These are phyloP conservation scores for Pseudonitzschia multiseries DNA, from an alignment of 108 stramenopile genomes.

Conservation along the genomic window DNA sequence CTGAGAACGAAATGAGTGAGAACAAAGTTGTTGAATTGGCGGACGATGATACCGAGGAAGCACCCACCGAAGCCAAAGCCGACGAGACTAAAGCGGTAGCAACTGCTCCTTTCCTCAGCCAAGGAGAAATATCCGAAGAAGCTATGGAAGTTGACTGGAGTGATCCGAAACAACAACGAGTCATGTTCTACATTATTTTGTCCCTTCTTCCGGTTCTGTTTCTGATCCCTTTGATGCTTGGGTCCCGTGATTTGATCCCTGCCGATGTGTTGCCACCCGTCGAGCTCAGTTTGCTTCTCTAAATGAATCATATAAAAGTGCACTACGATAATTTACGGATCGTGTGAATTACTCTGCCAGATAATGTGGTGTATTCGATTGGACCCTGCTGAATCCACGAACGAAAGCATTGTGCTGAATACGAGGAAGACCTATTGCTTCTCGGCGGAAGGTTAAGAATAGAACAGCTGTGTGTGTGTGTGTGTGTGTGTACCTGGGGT, in stretches of 20 bases:
- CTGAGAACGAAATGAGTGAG: constrained; percentile 12
- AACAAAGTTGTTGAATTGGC: constrained; percentile 51
- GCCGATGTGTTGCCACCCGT: constrained; percentile 79
- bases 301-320: background rate
- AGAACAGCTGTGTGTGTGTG: too few relatives aligned
- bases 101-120: constrained; percentile 74
- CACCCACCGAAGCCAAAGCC: constrained; percentile 7
- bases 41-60: constrained; percentile 14
- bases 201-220: constrained; percentile 83
- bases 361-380: too few relatives aligned
- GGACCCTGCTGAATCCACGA: too few relatives aligned
- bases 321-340: too few relatives aligned
- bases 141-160: constrained; percentile 66
- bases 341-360: too few relatives aligned
- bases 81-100: background rate
- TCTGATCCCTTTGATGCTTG: constrained; percentile 87
- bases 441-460: too few relatives aligned
- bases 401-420: too few relatives aligned
- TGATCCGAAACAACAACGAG: constrained; percentile 84
- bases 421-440: too few relatives aligned
- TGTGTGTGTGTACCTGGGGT: too few relatives aligned
- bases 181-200: constrained; percentile 83
- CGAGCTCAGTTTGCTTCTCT: constrained; percentile 30
- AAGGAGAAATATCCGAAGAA: constrained; percentile 72
- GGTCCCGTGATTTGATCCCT: constrained; percentile 82